Percentiles rank a stretch among this genome's conserved stretches.
phyloP scores from a whole-genome alignment of 2,329 filamentous ascomycete species.

The Colletotrichum godetiae region DNA sequence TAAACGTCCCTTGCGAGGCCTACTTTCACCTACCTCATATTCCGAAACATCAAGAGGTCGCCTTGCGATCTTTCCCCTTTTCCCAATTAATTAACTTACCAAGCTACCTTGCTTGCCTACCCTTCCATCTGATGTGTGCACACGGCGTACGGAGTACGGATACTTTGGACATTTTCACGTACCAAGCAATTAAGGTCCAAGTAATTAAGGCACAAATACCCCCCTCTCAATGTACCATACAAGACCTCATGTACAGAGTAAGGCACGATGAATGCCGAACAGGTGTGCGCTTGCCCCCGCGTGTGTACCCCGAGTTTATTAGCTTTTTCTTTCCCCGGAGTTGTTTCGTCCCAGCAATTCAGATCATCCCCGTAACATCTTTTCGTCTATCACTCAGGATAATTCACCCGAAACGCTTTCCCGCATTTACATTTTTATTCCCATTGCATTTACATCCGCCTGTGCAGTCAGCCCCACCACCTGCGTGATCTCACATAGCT shows the following conservation, averaged over 20 bases:
- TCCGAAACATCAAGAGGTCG: constrained; percentile 14
- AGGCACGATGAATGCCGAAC: neutral
- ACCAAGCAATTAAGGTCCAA: too few relatives aligned
- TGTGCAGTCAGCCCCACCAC: neutral
- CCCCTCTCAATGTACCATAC: neutral
- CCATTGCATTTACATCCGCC: neutral
- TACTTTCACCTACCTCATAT: neutral
- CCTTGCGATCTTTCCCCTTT: neutral
- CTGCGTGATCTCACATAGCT: neutral
- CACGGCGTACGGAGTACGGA: neutral
- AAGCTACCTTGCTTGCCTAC: too few relatives aligned
- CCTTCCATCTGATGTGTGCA: neutral
- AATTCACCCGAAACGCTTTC: neutral
- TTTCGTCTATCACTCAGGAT: neutral
- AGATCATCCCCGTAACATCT: neutral
- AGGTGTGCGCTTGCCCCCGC: neutral
- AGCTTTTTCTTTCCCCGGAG: constrained; percentile 1
- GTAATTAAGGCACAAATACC: too few relatives aligned
- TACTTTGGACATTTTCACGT: too few relatives aligned
- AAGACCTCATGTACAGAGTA: too few relatives aligned
- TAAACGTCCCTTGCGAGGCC: neutral
- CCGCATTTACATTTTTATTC: neutral
- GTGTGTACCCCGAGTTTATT: constrained; percentile 11
- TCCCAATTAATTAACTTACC: neutral
- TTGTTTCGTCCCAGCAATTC: constrained; percentile 11